A percentile compares a stretch with the other conserved stretches of the same genome.
Evolutionary conservation across 139 green algal species (phyloP).

Genomic region (Volvox africanus): DNA sequence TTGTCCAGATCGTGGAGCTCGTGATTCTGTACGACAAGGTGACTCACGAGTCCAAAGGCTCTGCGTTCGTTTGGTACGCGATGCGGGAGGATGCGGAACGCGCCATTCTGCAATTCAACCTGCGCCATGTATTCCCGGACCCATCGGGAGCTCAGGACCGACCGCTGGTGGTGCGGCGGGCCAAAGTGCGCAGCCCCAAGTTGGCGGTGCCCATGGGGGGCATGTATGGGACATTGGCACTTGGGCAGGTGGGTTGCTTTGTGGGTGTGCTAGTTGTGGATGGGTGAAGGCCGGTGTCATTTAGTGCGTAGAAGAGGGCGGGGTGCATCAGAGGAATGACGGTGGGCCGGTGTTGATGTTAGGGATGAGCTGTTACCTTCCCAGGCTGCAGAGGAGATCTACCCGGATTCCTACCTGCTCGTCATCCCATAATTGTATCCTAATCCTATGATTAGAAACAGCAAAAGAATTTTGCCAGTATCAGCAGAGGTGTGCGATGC

Average conservation of each 20-base stretch:
- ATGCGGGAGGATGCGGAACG: slow-evolving; percentile 54
- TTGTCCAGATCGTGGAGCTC: slow-evolving; percentile 58
- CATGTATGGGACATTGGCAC: neutral
- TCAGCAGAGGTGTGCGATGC: no score
- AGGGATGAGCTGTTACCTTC: no score
- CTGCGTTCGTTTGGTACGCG: slow-evolving; percentile 74
- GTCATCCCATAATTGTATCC: no score
- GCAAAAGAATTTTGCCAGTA: no score
- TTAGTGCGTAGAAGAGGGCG: no score
- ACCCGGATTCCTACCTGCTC: no score
- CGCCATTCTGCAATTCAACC: slow-evolving; percentile 70
- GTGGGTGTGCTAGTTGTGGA: no score
- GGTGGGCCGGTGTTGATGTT: no score
- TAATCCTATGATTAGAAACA: no score
- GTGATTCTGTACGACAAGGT: slow-evolving; percentile 74
- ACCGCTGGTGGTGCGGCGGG: slow-evolving; percentile 73
- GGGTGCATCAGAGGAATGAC: no score
- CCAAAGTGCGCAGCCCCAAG: slow-evolving; percentile 53
- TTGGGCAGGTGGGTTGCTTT: neutral
- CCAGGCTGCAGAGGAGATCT: no score
- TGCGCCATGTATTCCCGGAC: slow-evolving; percentile 61
- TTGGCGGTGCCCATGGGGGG: neutral
- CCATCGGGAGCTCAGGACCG: slow-evolving; percentile 62
- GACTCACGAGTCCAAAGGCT: slow-evolving; percentile 73
- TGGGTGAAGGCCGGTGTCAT: no score